A percentile compares a stretch with the other conserved stretches of the same genome.
Conservation (phyloP, 257 asterid species). For the Lycium ferocissimum region DNA sequence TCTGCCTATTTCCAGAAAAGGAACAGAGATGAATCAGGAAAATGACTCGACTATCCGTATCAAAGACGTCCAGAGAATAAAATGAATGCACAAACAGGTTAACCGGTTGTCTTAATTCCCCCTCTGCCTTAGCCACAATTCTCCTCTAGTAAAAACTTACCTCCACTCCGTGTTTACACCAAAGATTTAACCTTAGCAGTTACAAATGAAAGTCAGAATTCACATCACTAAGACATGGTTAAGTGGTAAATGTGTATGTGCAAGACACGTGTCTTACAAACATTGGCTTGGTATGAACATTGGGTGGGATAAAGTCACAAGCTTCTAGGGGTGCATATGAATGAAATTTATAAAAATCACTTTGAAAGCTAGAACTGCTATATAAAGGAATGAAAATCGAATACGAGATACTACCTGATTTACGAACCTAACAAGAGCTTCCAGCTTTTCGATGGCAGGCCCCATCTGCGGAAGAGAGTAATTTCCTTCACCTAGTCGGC, state of each 20-base stretch:
- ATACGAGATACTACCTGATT: slow-evolving; percentile 63
- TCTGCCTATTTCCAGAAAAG: slow-evolving; percentile 49
- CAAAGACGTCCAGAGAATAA: background rate
- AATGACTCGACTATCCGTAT: background rate
- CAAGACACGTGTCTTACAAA: background rate
- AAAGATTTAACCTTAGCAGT: background rate
- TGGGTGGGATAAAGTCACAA: background rate
- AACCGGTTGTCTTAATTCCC: background rate
- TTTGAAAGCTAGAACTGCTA: background rate
- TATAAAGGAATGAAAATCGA: slow-evolving; percentile 12
- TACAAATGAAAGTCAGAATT: background rate
- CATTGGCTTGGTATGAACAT: background rate
- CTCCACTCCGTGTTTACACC: background rate
- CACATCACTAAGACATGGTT: background rate
- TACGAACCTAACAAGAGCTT: slow-evolving; percentile 69
- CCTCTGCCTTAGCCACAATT: background rate
- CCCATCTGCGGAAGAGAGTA: slow-evolving; percentile 63
- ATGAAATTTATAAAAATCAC: background rate
- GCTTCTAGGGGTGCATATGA: background rate
- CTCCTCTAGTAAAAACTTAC: background rate
- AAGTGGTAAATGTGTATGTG: too few relatives aligned
- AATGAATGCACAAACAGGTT: background rate
- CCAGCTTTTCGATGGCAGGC: slow-evolving; percentile 74
- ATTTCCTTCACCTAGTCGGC: slow-evolving; percentile 62
- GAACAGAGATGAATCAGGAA: background rate